phyloP scores from a whole-genome alignment of 2,329 filamentous ascomycete genomes.

The Nemania diffusa region DNA sequence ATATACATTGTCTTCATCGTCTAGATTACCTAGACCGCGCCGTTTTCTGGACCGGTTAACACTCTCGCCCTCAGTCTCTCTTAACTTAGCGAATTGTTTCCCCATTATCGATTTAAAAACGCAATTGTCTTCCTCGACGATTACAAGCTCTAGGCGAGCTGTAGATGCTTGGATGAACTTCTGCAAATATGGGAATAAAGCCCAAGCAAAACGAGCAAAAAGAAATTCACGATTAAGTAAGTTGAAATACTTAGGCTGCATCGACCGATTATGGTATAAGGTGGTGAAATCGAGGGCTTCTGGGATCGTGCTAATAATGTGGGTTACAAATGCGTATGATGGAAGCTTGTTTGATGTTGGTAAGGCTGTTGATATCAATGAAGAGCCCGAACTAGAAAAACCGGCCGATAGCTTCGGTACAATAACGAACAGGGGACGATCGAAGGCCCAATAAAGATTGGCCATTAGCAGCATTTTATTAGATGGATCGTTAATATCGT shows the following conservation, averaged over 20 bases:
- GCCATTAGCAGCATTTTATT: slow-evolving; percentile 5
- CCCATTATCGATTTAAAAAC: not conserved
- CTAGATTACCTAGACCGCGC: slow-evolving; percentile 6
- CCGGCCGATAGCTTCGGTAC: slow-evolving; percentile 2
- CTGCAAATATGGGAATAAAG: slow-evolving; percentile 10
- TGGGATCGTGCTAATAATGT: slow-evolving; percentile 3
- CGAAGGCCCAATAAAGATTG: slow-evolving; percentile 8
- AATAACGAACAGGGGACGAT: not conserved
- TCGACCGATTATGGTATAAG: slow-evolving; percentile 13
- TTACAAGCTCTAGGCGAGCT: not conserved
- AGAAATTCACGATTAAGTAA: slow-evolving; percentile 8
- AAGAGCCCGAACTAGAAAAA: slow-evolving; percentile 1
- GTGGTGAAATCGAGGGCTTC: slow-evolving; percentile 5
- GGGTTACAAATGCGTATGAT: slow-evolving; percentile 2
- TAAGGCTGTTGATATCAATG: not conserved
- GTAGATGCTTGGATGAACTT: not conserved
- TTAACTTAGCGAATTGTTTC: not conserved
- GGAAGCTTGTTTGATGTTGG: not conserved
- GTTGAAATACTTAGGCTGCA: slow-evolving; percentile 6
- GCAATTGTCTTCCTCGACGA: not conserved
- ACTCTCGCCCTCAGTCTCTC: not conserved
- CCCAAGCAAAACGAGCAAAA: slow-evolving; percentile 20
- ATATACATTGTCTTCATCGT: not conserved
- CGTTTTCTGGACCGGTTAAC: not conserved
- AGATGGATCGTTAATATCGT: not conserved